Percentiles rank a stretch among this genome's conserved stretches.
phyloP scores from a whole-genome alignment of 1,284 basidiomycete genomes.

The Pseudozyma sp. region DNA sequence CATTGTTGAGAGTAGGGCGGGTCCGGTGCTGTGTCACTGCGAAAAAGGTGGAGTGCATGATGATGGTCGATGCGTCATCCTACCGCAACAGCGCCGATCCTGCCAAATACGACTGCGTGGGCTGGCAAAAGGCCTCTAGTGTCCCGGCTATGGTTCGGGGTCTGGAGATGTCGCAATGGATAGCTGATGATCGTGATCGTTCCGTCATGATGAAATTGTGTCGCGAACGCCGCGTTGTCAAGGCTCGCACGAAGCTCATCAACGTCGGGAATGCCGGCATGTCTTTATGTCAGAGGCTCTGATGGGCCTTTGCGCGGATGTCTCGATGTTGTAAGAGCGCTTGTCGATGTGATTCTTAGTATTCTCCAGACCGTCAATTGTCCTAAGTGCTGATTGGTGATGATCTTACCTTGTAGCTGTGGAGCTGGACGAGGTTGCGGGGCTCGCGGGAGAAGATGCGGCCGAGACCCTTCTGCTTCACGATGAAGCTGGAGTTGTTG shows the following conservation, averaged over 20 bases:
- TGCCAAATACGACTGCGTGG: too few relatives aligned
- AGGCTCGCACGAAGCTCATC: too few relatives aligned
- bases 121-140: too few relatives aligned
- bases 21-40: not conserved
- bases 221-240: too few relatives aligned
- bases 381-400: not conserved
- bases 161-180: too few relatives aligned
- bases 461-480: conserved; percentile 67
- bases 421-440: conserved; percentile 63
- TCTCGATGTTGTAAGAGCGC: not conserved
- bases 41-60: too few relatives aligned
- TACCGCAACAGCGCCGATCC: not conserved
- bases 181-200: too few relatives aligned
- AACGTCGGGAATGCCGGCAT: too few relatives aligned
- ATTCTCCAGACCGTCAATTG: conserved; percentile 4
- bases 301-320: not conserved
- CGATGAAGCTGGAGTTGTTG: conserved; percentile 63
- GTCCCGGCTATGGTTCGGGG: too few relatives aligned
- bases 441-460: conserved; percentile 68
- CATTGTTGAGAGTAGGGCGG: not conserved
- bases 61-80: not conserved
- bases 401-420: conserved; percentile 65
- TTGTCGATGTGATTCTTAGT: not conserved
- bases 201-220: too few relatives aligned
- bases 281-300: not conserved